Evolutionary conservation across 176 grass and related monocot species (phyloP), one percentile per base, ranked within the genome.

Genomic region (Poa pratensis): DNA sequence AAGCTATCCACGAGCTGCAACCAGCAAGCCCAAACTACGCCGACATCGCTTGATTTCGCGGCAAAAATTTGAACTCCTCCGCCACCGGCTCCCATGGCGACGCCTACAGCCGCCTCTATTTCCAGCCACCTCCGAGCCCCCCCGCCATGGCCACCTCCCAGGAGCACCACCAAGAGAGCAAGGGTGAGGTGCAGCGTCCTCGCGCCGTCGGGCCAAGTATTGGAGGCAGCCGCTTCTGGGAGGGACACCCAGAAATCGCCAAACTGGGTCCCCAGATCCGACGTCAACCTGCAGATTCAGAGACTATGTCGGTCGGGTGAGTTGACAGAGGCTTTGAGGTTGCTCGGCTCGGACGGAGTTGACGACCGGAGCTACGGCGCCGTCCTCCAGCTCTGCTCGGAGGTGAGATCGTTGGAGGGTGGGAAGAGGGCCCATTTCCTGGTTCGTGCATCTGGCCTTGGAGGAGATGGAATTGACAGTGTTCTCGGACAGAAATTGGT

Each of bases 371-470:
- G 80, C 88, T 91, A 91, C 40, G 92, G 84, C 76, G 87, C 82
- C 15, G 85, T 97, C 48, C 48, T 94, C 4, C 88, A 97, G 79
- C 92, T 94, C 19, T 97, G 92, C 54, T 93, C 78, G 45, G 83
- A 97, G 73, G 13, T 79, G 37, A 37, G 86, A 55, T 92, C 88
- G 17, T 42, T 94, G 62, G 90, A 94, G 3, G 74, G 88, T 9
- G 92, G 90, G 16, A 93, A 65, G 86, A 93, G 82, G 62, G 80
- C 84, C 27, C 87, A 97, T 78, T 75, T 82, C n/a, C 59, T 93
- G 20, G 23, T 91, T 5, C 82, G 90, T 6, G 77, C 86, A 19
- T 92, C 90, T 11, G 60, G 48, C 42, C 23, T 64, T 30, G 70
- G 45, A 67, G 37, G 46, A 3, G 40, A 77, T 19, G 79, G 66